A percentile compares a stretch with the other conserved stretches of the same genome.
These are phyloP conservation scores for Candida dubliniensis DNA, from an alignment of 1,139 yeast genomes.

Conservation along the genomic window DNA sequence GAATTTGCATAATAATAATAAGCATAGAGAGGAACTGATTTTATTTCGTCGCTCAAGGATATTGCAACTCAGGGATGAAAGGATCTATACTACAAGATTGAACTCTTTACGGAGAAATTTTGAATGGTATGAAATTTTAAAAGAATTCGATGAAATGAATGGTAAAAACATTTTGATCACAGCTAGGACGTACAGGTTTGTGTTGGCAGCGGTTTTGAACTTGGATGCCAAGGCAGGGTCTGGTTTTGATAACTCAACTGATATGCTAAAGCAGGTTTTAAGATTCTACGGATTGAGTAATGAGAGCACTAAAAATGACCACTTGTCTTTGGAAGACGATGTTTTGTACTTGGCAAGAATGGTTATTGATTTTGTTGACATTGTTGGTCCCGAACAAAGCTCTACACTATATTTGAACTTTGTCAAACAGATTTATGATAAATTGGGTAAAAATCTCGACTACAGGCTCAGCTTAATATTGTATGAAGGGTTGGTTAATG, in stretches of 20 bases:
- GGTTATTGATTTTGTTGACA: conserved; percentile 4
- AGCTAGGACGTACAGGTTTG: conserved; percentile 7
- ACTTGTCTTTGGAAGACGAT: conserved; percentile 4
- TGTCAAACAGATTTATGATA: conserved; percentile 1
- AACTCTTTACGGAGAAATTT: not conserved
- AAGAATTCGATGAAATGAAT: conserved; percentile 5
- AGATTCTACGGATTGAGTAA: conserved; percentile 6
- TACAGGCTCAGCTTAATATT: not conserved
- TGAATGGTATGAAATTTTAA: not conserved
- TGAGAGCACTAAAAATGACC: not conserved
- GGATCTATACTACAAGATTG: conserved; percentile 3
- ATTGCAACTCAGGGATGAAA: not conserved
- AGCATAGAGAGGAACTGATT: not conserved
- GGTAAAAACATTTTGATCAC: not conserved
- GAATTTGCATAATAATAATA: not conserved
- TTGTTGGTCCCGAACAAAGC: conserved; percentile 4
- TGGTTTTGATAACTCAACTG: conserved; percentile 4
- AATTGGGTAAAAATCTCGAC: conserved; percentile 2
- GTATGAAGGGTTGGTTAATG: not conserved
- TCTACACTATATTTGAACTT: not conserved
- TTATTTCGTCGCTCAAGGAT: not conserved
- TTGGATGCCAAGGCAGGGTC: conserved; percentile 1
- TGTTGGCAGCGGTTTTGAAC: not conserved
- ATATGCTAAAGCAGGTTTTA: conserved; percentile 5
- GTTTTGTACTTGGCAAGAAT: conserved; percentile 4